These are phyloP conservation scores for Arthrocladium fulminans DNA, from an alignment of 2,329 filamentous ascomycete species.

Conservation along the genomic window DNA sequence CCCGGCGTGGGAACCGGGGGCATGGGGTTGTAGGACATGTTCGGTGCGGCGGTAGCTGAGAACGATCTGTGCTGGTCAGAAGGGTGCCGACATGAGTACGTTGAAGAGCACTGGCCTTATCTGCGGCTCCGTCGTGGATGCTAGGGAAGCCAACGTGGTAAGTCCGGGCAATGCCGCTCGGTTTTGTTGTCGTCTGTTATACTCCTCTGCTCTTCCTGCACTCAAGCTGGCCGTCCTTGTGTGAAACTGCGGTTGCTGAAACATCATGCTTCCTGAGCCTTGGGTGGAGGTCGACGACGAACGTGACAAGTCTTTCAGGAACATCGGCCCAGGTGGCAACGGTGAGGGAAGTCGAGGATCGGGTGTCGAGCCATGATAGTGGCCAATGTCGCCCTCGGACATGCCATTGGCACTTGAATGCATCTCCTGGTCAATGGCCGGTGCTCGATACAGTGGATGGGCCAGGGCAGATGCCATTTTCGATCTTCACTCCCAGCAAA, in stretches of 20 bases:
- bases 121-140: conserved; percentile 40
- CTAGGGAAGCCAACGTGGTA: conserved; percentile 51
- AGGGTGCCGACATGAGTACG: not conserved
- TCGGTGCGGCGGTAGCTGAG: conserved; percentile 52
- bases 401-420: conserved; percentile 35
- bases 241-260: conserved; percentile 29
- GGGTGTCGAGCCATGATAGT: conserved; percentile 31
- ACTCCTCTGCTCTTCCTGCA: conserved; percentile 19
- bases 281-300: conserved; percentile 46
- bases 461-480: conserved; percentile 51
- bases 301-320: conserved; percentile 43
- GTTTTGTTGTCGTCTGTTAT: conserved; percentile 16
- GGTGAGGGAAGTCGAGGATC: conserved; percentile 31
- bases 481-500: not conserved
- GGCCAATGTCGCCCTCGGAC: conserved; percentile 28
- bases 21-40: conserved; percentile 34
- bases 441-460: conserved; percentile 50
- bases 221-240: conserved; percentile 34
- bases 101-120: conserved; percentile 33
- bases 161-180: conserved; percentile 45
- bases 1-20: conserved; percentile 20
- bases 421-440: conserved; percentile 44
- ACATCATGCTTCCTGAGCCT: conserved; percentile 31
- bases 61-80: conserved; percentile 33
- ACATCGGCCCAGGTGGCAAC: conserved; percentile 34